Base-by-base conservation (phyloP, 192 early-diverging fungal species). In the Entomortierella parvispora region DNA sequence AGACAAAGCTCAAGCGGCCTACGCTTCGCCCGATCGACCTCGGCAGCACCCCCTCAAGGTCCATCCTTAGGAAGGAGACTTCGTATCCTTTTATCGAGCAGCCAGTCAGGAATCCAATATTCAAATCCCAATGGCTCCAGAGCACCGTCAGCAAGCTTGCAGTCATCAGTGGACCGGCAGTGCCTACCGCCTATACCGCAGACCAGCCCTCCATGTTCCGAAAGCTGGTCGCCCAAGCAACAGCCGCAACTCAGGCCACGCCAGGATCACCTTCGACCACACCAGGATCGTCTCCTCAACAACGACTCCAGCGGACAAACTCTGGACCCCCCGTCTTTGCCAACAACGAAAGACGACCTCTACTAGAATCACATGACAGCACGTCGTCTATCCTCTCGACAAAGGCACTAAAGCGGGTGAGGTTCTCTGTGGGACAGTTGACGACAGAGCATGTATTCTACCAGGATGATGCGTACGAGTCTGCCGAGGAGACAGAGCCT, bases 351-450 rank as follows among this genome's bases (percentile, higher is more conserved):
- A 42, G 65, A 8, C 55, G 57, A 46, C 50, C 74, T 2, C 29
- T 58, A 2, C 23, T 68, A 29, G 65, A 76, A 37, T 50, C 65
- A 11, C 25, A 58, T 3, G 54, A 29, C 15, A 68, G 66, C 31
- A 49, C 61, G 7, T 14, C 60, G 0, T 77, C 74, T 8, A 32
- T 77, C 15, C 54, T 77, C 0, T 77, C 74, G 3, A 65, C 68
- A 47, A 81, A 81, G 25, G 59, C 63, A 9, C 45, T 88, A 33
- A 88, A 88, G 58, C 64, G 84, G 46, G 87, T 88, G 2, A 75
- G 85, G 20, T 88, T 88, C 66, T 83, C 87, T 2, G 85, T 85
- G 4, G 69, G 63, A 31, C 71, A 86, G 43, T 71, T 88, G 37
- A 82, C 80, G 1, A 84, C 80, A 6, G 87, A 88, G 60, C 83